Evolutionary conservation across 768 basidiomycete species (phyloP).

Genomic region (Candolleomyces aberdarensis): DNA sequence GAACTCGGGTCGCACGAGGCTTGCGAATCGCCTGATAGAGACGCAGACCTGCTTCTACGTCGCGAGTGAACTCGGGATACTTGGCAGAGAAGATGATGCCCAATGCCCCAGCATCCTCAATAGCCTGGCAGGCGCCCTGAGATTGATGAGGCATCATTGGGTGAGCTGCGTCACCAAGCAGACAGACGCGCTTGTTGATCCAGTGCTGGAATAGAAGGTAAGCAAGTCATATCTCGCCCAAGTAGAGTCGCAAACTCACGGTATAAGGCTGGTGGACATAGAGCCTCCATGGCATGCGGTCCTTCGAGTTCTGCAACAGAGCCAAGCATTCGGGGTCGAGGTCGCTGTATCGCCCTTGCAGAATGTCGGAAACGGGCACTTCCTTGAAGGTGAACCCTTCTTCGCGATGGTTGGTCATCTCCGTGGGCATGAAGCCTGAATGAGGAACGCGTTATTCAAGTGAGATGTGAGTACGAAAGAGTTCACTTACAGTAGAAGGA

Average conservation of each 20-base stretch:
- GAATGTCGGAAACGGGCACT: conserved; percentile 27
- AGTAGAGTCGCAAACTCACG: conserved; percentile 9
- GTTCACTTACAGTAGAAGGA: conserved; percentile 25
- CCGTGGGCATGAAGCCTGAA: conserved; percentile 31
- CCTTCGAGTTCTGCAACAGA: conserved; percentile 24
- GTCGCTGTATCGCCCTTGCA: conserved; percentile 24
- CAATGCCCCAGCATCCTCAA: conserved; percentile 31
- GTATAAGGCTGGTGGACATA: conserved; percentile 30
- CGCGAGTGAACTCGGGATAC: conserved; percentile 20
- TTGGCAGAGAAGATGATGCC: conserved; percentile 28
- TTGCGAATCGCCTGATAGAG: conserved; percentile 27
- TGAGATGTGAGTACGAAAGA: not conserved
- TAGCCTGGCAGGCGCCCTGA: conserved; percentile 28
- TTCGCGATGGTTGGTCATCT: conserved; percentile 28
- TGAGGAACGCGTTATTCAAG: not conserved
- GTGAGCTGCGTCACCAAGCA: conserved; percentile 28
- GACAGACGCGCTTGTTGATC: conserved; percentile 22
- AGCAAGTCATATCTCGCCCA: not conserved
- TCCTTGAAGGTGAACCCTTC: conserved; percentile 30
- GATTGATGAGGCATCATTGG: conserved; percentile 30
- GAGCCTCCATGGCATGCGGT: conserved; percentile 32
- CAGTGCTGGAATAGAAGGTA: conserved; percentile 14
- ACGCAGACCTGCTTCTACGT: conserved; percentile 21
- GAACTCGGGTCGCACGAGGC: conserved; percentile 27
- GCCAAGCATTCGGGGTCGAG: conserved; percentile 28